Evolutionary conservation across 225 moss, liverwort and hornwort genomes (phyloP).

Genomic region (Thuidium tamariscinum): DNA sequence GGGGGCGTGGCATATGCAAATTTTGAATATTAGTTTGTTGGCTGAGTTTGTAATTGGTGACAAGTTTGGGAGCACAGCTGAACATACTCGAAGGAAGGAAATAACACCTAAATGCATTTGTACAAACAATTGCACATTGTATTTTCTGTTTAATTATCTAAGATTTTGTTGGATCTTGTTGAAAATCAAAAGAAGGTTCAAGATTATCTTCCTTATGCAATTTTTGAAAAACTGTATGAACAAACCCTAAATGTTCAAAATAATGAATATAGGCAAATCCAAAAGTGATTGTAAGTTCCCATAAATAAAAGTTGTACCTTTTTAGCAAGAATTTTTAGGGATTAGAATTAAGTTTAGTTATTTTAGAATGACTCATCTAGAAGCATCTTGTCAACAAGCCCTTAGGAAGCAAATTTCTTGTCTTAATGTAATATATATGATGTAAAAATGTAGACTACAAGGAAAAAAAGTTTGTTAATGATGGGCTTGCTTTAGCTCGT

Average conservation of each 20-base stretch:
- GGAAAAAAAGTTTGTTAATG: background rate
- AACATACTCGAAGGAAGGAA: background rate
- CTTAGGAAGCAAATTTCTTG: fast-evolving
- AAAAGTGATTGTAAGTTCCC: fast-evolving
- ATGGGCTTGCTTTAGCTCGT: background rate
- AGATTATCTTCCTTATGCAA: background rate
- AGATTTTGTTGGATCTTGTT: background rate
- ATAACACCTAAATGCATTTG: fast-evolving
- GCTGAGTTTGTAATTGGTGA: background rate
- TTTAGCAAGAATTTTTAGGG: background rate
- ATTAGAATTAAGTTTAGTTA: fast-evolving
- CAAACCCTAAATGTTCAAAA: fast-evolving
- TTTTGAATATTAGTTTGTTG: background rate
- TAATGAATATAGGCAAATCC: fast-evolving
- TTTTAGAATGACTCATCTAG: fast-evolving
- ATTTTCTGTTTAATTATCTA: background rate
- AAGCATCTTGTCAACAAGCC: fast-evolving
- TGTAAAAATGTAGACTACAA: background rate
- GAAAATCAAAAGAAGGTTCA: fast-evolving
- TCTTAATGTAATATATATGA: background rate
- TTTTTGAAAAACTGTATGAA: background rate
- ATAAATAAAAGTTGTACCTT: fast-evolving
- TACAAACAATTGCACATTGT: fast-evolving
- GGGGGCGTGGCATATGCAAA: background rate
- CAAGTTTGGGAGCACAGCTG: background rate